These are phyloP conservation scores for Leccinum fibrillosum DNA, from an alignment of 768 basidiomycete genomes.

Conservation along the genomic window DNA sequence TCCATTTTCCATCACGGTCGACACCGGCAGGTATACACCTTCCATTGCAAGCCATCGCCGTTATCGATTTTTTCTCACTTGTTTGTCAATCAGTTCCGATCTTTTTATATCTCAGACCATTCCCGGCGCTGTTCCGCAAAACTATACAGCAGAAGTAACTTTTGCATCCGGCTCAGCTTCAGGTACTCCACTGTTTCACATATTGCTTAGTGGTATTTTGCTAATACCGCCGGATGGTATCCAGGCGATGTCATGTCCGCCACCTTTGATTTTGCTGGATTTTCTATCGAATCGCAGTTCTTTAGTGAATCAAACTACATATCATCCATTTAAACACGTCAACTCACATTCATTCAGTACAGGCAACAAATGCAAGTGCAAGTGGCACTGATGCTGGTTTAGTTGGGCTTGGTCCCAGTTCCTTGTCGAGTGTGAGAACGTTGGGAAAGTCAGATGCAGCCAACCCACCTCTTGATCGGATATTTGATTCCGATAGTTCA, in stretches of 20 bases:
- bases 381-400: constrained; percentile 29
- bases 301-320: constrained; percentile 6
- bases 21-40: constrained; percentile 43
- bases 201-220: neutral
- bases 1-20: constrained; percentile 36
- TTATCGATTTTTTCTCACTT: neutral
- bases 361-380: constrained; percentile 10
- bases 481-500: constrained; percentile 58
- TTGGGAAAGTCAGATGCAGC: constrained; percentile 37
- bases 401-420: constrained; percentile 61
- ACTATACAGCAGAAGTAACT: constrained; percentile 36
- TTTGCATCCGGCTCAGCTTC: constrained; percentile 55
- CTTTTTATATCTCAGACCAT: constrained; percentile 54
- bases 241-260: constrained; percentile 31
- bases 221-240: neutral
- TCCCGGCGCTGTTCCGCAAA: constrained; percentile 36
- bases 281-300: constrained; percentile 46
- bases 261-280: constrained; percentile 32
- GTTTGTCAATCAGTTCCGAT: constrained; percentile 49
- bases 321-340: neutral
- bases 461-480: constrained; percentile 57
- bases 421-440: constrained; percentile 46
- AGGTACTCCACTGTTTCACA: constrained; percentile 32
- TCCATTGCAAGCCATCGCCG: neutral
- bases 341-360: constrained; percentile 17